Evolutionary conservation across 2,329 filamentous ascomycete species (phyloP), one percentile per base, ranked within the genome.

Genomic region (Sporothrix luriei): DNA sequence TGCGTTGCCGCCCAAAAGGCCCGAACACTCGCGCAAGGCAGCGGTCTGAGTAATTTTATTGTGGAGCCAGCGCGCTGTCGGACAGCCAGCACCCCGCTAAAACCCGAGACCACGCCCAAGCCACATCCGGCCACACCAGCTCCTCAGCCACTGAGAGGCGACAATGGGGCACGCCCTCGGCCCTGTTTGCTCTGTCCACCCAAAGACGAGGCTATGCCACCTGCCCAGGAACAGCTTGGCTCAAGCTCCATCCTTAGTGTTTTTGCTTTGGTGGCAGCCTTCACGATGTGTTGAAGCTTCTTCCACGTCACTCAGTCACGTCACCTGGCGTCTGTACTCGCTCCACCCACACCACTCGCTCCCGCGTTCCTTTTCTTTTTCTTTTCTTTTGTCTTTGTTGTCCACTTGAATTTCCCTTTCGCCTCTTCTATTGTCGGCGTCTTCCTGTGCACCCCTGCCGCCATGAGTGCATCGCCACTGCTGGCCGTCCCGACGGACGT

Each of bases 391-490:
- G 33, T 33, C 33, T 33, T n/a, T 29, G 5, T 14, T 11, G 13
- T 14, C 54, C n/a, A 4, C 9, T 33, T 43, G 33, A 40, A 40
- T 59, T 21, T 21, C 5, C 21, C 16, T 38, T 6, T 61, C 4
- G 38, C 55, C 19, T 19, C 19, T n/a, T 55, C 26, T 19, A 14
- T 21, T 24, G n/a, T 6, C 19, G 14, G 14, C 19, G 29, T 40
- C 13, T n/a, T 38, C 33, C n/a, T 11, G 9, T 5, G 10, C 55
- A 43, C 33, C 21, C 13, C 26, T 49, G 40, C 7, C 65, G 74
- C 54, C 71, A 84, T 84, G 83, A 79, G 82, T 70, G 77, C 80
- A 73, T 85, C 83, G 16, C 83, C 83, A 16, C 79, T 84, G 70
- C 79, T 84, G 70, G 79, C 79, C 3, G 76, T 79, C 59, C 77